Conservation (phyloP, 75 land plant genomes). For the Larix kaempferi region DNA sequence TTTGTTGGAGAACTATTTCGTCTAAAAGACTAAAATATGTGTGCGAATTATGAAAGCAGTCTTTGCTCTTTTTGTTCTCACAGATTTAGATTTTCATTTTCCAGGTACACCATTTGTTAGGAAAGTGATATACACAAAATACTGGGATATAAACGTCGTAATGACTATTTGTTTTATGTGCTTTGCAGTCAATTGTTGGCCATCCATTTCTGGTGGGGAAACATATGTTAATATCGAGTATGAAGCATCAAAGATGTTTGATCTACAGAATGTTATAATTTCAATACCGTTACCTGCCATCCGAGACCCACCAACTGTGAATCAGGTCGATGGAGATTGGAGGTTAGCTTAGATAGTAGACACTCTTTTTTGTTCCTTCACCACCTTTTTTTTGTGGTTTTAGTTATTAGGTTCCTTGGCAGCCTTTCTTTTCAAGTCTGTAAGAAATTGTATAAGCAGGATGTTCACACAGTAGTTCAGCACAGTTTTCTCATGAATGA, state of each 20-base stretch:
- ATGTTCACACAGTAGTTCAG: background rate
- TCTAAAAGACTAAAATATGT: background rate
- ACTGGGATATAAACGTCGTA: background rate
- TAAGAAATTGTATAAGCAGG: background rate
- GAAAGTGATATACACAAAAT: background rate
- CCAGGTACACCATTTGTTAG: background rate
- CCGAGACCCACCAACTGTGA: constrained; percentile 42
- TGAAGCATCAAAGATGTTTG: constrained; percentile 47
- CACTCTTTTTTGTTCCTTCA: background rate
- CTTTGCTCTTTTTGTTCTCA: background rate
- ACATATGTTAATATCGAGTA: constrained; percentile 50
- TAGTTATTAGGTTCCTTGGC: background rate
- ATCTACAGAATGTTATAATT: constrained; percentile 44
- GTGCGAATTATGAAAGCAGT: too few species aligned
- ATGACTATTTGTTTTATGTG: too few species aligned
- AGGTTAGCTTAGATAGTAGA: constrained; percentile 15
- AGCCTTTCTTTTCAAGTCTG: background rate
- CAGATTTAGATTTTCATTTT: background rate
- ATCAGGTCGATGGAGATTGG: constrained; percentile 61
- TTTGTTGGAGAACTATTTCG: background rate
- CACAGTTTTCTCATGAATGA: constrained; percentile 2
- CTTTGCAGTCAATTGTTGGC: constrained; percentile 60
- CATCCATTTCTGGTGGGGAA: constrained; percentile 53
- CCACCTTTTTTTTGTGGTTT: background rate
- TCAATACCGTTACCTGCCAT: constrained; percentile 49